Evolutionary conservation across 1,284 basidiomycete species (phyloP).

Genomic region (Dichomitus squalens): DNA sequence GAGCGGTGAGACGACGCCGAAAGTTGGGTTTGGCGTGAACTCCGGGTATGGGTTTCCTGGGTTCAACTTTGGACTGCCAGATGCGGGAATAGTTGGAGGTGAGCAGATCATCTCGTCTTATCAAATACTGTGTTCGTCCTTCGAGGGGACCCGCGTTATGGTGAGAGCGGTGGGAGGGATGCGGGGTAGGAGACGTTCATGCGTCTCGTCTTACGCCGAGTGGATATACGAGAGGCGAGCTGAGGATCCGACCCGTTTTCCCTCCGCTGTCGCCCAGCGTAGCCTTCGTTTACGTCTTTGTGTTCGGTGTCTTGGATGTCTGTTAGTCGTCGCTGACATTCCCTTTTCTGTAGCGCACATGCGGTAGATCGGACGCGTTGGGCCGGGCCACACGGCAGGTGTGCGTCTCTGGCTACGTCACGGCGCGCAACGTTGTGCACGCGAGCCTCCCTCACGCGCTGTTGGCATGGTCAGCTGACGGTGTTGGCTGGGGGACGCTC

Average conservation of each 20-base stretch:
- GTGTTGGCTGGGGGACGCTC: background rate
- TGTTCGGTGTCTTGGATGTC: background rate
- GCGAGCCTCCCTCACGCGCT: background rate
- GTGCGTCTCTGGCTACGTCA: background rate
- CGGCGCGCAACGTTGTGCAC: background rate
- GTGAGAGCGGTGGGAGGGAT: background rate
- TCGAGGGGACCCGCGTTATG: background rate
- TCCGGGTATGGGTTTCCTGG: conserved; percentile 27
- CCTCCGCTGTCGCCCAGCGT: background rate
- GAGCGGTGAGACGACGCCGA: conserved; percentile 15
- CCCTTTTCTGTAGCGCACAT: conserved; percentile 15
- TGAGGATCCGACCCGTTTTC: conserved; percentile 14
- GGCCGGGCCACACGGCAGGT: background rate
- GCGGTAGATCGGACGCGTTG: conserved; percentile 11
- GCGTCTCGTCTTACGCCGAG: background rate
- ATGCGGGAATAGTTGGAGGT: conserved; percentile 31
- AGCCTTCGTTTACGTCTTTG: conserved; percentile 14
- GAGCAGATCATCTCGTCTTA: conserved; percentile 9
- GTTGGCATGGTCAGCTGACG: conserved; percentile 4
- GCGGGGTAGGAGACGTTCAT: background rate
- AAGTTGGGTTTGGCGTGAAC: conserved; percentile 20
- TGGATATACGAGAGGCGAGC: conserved; percentile 3
- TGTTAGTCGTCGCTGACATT: conserved; percentile 10
- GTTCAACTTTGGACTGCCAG: conserved; percentile 28
- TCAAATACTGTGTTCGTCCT: background rate